phyloP scores from a whole-genome alignment of 495 filamentous ascomycete species.

The Hamigera avellanea region DNA sequence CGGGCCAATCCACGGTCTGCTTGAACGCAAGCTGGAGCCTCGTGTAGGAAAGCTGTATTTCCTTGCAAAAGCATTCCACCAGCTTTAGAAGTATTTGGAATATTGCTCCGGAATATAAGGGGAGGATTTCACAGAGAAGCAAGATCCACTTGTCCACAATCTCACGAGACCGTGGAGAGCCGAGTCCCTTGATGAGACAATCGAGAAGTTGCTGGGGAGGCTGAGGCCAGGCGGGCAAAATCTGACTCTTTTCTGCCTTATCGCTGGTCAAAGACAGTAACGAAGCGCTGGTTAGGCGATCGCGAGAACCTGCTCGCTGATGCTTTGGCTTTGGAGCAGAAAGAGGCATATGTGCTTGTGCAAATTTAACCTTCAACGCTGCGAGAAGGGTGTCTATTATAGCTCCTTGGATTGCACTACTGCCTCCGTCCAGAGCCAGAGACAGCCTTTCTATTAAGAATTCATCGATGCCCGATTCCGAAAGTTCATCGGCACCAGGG shows the following conservation, averaged over 20 bases:
- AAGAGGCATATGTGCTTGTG: constrained; percentile 28
- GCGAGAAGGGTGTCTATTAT: constrained; percentile 66
- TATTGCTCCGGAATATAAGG: constrained; percentile 67
- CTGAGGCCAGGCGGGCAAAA: constrained; percentile 21
- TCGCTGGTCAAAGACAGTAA: constrained; percentile 38
- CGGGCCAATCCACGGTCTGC: constrained; percentile 29
- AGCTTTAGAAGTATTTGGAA: constrained; percentile 86
- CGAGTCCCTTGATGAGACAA: constrained; percentile 72
- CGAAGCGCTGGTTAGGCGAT: constrained; percentile 34
- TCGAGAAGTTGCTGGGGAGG: constrained; percentile 70
- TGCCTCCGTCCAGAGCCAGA: constrained; percentile 43
- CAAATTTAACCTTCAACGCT: constrained; percentile 53
- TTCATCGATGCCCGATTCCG: constrained; percentile 59
- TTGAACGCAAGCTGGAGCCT: constrained; percentile 39
- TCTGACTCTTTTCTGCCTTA: constrained; percentile 27
- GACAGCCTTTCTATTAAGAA: constrained; percentile 59
- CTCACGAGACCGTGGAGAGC: constrained; percentile 57
- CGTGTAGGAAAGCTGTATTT: constrained; percentile 62
- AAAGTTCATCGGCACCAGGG: constrained; percentile 52
- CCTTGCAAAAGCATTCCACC: constrained; percentile 74
- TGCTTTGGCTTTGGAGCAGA: constrained; percentile 26
- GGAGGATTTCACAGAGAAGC: constrained; percentile 75
- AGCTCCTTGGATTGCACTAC: constrained; percentile 50
- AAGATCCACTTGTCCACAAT: constrained; percentile 85
- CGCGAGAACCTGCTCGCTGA: constrained; percentile 31